These are phyloP conservation scores for Fusarium setosum DNA, from an alignment of 2,329 filamentous ascomycete species.

Conservation along the genomic window DNA sequence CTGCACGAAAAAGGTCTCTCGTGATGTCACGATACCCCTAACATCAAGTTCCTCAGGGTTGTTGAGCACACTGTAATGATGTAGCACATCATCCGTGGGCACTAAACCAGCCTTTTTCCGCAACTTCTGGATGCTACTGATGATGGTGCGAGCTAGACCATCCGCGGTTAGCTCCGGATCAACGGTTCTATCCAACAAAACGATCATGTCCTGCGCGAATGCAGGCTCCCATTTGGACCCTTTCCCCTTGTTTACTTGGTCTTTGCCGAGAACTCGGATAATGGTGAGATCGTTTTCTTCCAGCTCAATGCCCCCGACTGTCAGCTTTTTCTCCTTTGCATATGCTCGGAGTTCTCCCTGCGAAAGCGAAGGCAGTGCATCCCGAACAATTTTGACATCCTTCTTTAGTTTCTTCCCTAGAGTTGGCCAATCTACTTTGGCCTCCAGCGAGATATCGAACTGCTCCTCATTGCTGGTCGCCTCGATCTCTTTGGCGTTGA, in stretches of 20 bases:
- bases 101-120: conserved; percentile 89
- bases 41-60: neutral
- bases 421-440: conserved; percentile 86
- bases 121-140: conserved; percentile 86
- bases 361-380: conserved; percentile 79
- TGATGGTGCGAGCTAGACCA: conserved; percentile 82
- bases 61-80: neutral
- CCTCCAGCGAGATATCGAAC: conserved; percentile 87
- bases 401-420: conserved; percentile 95
- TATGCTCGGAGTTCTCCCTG: conserved; percentile 82
- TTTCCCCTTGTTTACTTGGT: neutral
- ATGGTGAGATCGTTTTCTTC: conserved; percentile 75
- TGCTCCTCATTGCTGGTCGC: conserved; percentile 83
- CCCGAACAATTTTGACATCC: conserved; percentile 86
- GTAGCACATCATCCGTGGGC: conserved; percentile 80
- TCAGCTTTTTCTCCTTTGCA: conserved; percentile 74
- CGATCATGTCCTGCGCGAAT: conserved; percentile 67
- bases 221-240: conserved; percentile 36
- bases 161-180: conserved; percentile 83
- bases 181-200: conserved; percentile 76
- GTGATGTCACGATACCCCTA: neutral
- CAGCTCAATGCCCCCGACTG: conserved; percentile 83
- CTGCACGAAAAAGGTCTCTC: neutral
- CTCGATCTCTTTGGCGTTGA: conserved; percentile 85
- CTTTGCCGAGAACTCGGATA: conserved; percentile 14